These are phyloP conservation scores for Furcasterigmium sp. DNA, from an alignment of 2,329 filamentous ascomycete species.

Conservation along the genomic window DNA sequence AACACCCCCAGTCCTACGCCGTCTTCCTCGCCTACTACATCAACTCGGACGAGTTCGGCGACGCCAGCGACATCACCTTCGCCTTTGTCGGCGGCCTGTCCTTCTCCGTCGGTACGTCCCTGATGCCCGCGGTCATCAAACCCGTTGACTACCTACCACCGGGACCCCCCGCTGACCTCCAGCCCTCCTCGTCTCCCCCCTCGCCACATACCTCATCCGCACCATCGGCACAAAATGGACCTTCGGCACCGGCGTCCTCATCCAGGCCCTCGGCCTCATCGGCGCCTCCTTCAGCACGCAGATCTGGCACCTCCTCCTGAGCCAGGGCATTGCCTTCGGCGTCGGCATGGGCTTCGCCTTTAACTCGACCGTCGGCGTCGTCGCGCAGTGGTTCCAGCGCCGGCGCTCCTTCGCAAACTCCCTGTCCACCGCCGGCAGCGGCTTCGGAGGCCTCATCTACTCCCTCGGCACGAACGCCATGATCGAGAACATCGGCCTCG, in stretches of 20 bases:
- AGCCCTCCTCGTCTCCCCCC: constrained; percentile 62
- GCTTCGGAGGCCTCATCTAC: constrained; percentile 69
- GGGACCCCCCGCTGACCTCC: constrained; percentile 17
- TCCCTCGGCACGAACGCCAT: constrained; percentile 63
- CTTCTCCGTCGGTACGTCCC: constrained; percentile 43
- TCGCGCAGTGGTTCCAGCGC: constrained; percentile 70
- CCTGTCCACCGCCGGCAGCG: constrained; percentile 62
- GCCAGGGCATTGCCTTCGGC: constrained; percentile 73
- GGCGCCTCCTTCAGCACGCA: constrained; percentile 62
- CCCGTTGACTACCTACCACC: too few relatives aligned
- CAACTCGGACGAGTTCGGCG: constrained; percentile 54
- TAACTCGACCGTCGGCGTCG: constrained; percentile 60
- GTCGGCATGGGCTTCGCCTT: constrained; percentile 74
- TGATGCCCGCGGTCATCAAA: too few relatives aligned
- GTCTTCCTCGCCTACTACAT: constrained; percentile 55
- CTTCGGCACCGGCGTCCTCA: constrained; percentile 57
- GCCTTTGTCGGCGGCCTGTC: constrained; percentile 74
- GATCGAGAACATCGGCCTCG: constrained; percentile 57
- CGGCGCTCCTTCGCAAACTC: constrained; percentile 66
- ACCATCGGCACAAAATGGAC: constrained; percentile 58
- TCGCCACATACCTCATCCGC: constrained; percentile 58
- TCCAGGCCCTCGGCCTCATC: constrained; percentile 62
- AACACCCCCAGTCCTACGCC: constrained; percentile 39
- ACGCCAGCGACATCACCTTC: constrained; percentile 60
- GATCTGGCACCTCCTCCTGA: constrained; percentile 73